Percentiles rank a stretch among this genome's conserved stretches.
These are phyloP conservation scores for Colletotrichum sp. DNA, from an alignment of 2,329 filamentous ascomycete genomes.

Conservation along the genomic window DNA sequence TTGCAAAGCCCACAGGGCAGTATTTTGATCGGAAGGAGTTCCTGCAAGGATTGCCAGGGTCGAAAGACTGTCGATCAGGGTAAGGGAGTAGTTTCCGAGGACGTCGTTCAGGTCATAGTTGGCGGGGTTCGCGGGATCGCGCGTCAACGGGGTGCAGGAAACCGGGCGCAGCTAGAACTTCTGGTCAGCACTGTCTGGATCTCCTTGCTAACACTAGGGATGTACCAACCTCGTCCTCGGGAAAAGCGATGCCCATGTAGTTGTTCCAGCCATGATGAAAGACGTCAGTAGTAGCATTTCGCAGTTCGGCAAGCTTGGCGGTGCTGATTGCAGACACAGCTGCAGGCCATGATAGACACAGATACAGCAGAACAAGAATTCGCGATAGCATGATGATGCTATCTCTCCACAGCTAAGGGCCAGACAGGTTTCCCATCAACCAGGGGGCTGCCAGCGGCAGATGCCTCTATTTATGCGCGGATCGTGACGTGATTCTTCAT, in stretches of 20 bases:
- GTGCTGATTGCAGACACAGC: conserved; percentile 55
- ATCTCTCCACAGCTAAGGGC: background rate
- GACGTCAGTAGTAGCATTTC: conserved; percentile 72
- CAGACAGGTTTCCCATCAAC: conserved; percentile 23
- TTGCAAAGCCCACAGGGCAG: conserved; percentile 65
- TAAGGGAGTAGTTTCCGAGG: conserved; percentile 95
- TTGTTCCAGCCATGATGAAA: conserved; percentile 98
- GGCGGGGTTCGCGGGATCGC: conserved; percentile 79
- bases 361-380: conserved; percentile 24
- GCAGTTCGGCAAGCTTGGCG: conserved; percentile 59
- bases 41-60: conserved; percentile 93
- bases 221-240: conserved; percentile 79
- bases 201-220: background rate
- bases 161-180: conserved; percentile 75
- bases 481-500: conserved; percentile 7
- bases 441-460: conserved; percentile 16
- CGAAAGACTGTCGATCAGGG: conserved; percentile 92
- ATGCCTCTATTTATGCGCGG: conserved; percentile 19
- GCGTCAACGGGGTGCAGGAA: conserved; percentile 81
- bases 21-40: conserved; percentile 61
- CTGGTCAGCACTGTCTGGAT: conserved; percentile 7
- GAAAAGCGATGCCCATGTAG: conserved; percentile 93
- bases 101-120: conserved; percentile 94
- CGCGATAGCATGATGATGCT: conserved; percentile 24
- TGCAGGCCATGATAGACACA: conserved; percentile 43